phyloP scores from a whole-genome alignment of 1,284 basidiomycete species.

The Papiliotrema nemorosa region DNA sequence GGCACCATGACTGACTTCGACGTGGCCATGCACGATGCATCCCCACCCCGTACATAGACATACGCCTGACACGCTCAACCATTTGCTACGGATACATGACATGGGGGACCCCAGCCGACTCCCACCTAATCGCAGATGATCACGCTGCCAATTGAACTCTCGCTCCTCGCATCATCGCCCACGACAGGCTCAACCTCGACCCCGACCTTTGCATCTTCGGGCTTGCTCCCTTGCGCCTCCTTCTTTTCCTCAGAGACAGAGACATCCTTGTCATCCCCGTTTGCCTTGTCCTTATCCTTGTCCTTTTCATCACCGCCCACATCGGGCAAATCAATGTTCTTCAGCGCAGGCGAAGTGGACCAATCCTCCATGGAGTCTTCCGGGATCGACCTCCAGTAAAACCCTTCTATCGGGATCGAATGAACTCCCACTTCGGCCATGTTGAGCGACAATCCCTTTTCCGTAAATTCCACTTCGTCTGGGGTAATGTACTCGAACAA shows the following conservation, averaged over 20 bases:
- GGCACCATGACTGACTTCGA: no score
- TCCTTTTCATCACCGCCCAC: neutral
- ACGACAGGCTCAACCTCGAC: no score
- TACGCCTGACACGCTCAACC: no score
- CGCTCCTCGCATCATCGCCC: no score
- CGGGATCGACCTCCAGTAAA: neutral
- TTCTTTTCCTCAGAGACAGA: neutral
- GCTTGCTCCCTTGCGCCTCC: neutral
- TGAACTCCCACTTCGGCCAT: neutral
- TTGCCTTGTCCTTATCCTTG: neutral
- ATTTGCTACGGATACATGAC: no score
- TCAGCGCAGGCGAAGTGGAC: neutral
- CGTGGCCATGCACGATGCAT: no score
- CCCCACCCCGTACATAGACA: no score
- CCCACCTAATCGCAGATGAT: no score
- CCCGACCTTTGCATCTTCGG: neutral
- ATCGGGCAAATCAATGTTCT: neutral
- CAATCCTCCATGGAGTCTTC: neutral
- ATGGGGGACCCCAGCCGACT: no score
- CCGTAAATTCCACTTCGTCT: neutral
- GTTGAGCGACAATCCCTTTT: constrained; percentile 2
- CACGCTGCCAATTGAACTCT: no score
- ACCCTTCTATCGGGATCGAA: constrained; percentile 3
- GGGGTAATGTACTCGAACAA: neutral
- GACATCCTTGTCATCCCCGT: neutral